A percentile compares a stretch with the other conserved stretches of the same genome.
These are phyloP conservation scores for Metarhizium sp. DNA, from an alignment of 2,329 filamentous ascomycete genomes.

Conservation along the genomic window DNA sequence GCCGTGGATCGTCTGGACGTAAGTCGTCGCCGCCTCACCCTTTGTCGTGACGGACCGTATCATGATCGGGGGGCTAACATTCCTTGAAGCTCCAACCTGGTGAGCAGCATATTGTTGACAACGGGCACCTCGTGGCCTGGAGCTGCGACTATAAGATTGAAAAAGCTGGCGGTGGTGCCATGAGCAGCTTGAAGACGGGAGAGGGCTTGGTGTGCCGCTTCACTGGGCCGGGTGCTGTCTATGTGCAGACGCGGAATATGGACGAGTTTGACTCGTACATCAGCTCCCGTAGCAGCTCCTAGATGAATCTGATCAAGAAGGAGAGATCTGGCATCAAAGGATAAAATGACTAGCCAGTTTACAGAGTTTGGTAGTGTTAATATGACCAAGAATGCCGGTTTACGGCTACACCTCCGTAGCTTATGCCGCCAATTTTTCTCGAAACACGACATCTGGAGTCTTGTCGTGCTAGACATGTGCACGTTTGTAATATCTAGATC, in stretches of 20 bases:
- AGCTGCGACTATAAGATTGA: constrained; percentile 14
- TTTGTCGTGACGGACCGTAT: no score
- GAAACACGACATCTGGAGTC: no score
- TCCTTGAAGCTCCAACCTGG: constrained; percentile 10
- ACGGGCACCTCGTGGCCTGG: constrained; percentile 15
- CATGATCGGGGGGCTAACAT: no score
- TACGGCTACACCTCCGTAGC: no score
- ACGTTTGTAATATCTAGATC: no score
- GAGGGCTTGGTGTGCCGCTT: constrained; percentile 14
- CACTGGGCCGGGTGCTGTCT: constrained; percentile 10
- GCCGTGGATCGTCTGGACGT: constrained; percentile 13
- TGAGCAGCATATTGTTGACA: constrained; percentile 14
- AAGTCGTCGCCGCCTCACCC: background rate
- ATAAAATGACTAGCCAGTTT: no score
- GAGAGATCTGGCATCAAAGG: no score
- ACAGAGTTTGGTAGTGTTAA: no score
- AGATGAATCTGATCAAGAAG: background rate
- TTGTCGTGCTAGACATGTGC: no score
- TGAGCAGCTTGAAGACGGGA: constrained; percentile 11
- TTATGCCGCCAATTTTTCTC: no score
- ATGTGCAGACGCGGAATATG: constrained; percentile 11
- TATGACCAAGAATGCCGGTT: no score
- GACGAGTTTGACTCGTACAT: constrained; percentile 7
- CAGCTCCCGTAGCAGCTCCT: background rate
- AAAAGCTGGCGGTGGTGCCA: constrained; percentile 11